Evolutionary conservation across 2,329 filamentous ascomycete genomes (phyloP), one percentile per base, ranked within the genome.

Genomic region (Fusarium sp.): DNA sequence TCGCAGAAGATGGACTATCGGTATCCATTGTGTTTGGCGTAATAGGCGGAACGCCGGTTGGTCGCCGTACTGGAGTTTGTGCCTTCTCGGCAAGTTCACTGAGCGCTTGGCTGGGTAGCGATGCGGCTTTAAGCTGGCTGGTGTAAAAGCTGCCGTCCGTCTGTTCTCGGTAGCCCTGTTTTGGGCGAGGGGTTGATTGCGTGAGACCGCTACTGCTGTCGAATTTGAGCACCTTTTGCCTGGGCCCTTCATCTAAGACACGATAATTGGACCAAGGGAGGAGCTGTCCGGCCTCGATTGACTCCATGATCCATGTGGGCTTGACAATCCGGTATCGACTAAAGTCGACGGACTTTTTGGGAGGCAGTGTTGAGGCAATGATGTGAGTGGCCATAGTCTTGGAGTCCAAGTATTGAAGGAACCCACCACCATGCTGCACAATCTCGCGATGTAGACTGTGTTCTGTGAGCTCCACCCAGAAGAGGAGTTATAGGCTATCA

Each of bases 351-450:
- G 91, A 91, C 83, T 99, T 99, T 85, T 98, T 98, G 0, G 95
- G 95, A 0, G 97, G 97, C 25, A 99, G 86, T 63, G 90, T 93
- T 62, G 95, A 96, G 4, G 96, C 95, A 77, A 99, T 95, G 75
- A 99, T 98, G 81, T 99, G 96, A 1, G 97, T 99, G 0, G 95
- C 96, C 81, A 93, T 93, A 1, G 96, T 98, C 85, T 99, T 99
- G 40, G 92, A 93, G 82, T 98, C 95, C 12, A 99, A 86, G 79
- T 98, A 98, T 81, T 99, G 97, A 70, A 98, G 88, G 77, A 98
- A 98, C 0, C 93, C 94, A 35, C 95, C 97, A n/a, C 97, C 97
- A 89, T 98, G 92, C 76, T 93, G 90, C 20, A 99, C 96, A 65
- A 99, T 93, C 69, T 98, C 88, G 63, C 87, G 91, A 84, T 98